These are phyloP conservation scores for Fusarium newnesense DNA, from an alignment of 2,329 filamentous ascomycete species.

Conservation along the genomic window DNA sequence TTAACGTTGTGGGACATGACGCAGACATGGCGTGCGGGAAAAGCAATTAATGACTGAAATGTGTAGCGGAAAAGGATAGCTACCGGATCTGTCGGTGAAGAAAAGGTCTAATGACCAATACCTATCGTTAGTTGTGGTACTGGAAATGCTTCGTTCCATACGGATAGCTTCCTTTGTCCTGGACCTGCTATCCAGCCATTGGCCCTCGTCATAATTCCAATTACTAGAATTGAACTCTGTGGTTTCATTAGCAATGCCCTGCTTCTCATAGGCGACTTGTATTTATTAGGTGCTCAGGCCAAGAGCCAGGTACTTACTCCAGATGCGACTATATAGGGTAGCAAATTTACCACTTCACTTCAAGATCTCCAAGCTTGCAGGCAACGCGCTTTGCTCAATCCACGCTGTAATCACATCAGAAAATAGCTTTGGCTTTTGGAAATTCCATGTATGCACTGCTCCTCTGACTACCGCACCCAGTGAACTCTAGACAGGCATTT, in stretches of 20 bases:
- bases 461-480: constrained; percentile 47
- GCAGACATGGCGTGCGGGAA: background rate
- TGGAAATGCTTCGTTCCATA: constrained; percentile 1
- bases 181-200: background rate
- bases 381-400: constrained; percentile 45
- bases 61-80: background rate
- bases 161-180: background rate
- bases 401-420: constrained; percentile 51
- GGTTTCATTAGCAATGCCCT: constrained; percentile 6
- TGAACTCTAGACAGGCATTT: constrained; percentile 40
- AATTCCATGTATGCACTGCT: constrained; percentile 54
- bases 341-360: background rate
- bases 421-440: constrained; percentile 54
- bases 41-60: background rate
- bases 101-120: background rate
- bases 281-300: background rate
- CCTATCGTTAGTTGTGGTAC: background rate
- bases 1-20: background rate
- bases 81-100: constrained; percentile 8
- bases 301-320: background rate
- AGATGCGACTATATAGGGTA: constrained; percentile 11
- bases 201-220: background rate
- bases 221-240: background rate
- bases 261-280: constrained; percentile 5
- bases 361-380: constrained; percentile 40